These are phyloP conservation scores for Erodium maritimum DNA, from an alignment of 345 rosid species.

Conservation along the genomic window DNA sequence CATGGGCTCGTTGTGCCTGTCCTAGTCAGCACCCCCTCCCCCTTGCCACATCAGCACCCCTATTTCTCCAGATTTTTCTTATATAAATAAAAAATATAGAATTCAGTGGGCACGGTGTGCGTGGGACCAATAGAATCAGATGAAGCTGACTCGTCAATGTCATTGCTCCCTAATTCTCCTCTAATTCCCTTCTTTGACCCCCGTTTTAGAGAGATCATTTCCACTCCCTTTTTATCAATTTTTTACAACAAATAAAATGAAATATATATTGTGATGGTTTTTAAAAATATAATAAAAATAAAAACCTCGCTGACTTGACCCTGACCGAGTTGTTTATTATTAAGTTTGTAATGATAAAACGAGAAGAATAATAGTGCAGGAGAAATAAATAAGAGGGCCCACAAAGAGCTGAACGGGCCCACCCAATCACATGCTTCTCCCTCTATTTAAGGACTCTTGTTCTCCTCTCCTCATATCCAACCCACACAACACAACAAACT, in stretches of 20 bases:
- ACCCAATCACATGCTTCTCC: background rate
- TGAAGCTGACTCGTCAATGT: conserved; percentile 21
- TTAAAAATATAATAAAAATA: no score
- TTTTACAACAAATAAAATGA: background rate
- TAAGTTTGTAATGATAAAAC: no score
- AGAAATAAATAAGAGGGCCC: no score
- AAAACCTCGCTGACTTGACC: no score
- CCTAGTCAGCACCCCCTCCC: conserved; percentile 21
- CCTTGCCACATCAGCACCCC: conserved; percentile 13
- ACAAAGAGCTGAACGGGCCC: background rate
- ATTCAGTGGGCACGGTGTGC: background rate
- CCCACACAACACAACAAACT: background rate
- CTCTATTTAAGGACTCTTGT: conserved; percentile 1
- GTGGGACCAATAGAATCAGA: conserved; percentile 24
- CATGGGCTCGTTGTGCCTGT: conserved; percentile 18
- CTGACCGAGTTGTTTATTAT: no score
- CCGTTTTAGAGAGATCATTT: background rate
- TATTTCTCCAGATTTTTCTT: background rate
- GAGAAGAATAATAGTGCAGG: background rate
- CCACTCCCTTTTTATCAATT: no score
- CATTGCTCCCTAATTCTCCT: conserved; percentile 33
- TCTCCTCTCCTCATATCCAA: conserved; percentile 1
- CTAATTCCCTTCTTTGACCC: conserved; percentile 1
- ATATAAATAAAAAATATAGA: no score
- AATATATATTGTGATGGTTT: no score